These are phyloP conservation scores for Albifimbria verrucaria DNA, from an alignment of 2,329 filamentous ascomycete genomes.

Conservation along the genomic window DNA sequence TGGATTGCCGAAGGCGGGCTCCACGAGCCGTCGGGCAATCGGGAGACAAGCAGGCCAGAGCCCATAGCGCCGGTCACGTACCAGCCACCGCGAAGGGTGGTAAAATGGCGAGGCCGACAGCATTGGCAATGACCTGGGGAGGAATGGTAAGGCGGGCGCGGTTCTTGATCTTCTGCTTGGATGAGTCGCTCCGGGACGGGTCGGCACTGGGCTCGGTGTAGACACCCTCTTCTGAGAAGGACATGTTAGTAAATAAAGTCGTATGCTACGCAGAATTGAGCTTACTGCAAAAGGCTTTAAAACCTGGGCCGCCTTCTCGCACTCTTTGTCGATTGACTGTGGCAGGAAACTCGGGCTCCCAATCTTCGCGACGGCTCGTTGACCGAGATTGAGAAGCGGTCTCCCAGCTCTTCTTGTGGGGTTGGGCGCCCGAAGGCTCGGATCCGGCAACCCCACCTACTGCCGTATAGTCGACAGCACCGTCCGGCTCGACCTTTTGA, in stretches of 20 bases:
- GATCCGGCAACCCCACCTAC: no score
- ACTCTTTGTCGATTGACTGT: conserved; percentile 81
- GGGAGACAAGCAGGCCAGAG: conserved; percentile 61
- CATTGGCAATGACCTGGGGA: conserved; percentile 58
- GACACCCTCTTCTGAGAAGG: conserved; percentile 45
- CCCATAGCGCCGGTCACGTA: conserved; percentile 65
- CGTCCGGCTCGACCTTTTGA: no score
- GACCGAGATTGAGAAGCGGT: conserved; percentile 27
- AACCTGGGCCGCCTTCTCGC: conserved; percentile 85
- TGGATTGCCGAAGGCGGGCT: conserved; percentile 80
- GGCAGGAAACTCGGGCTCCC: conserved; percentile 86
- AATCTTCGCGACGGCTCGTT: conserved; percentile 63
- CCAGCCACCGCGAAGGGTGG: conserved; percentile 64
- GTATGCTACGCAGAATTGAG: background rate
- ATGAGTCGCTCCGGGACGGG: conserved; percentile 25
- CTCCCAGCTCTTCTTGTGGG: conserved; percentile 21
- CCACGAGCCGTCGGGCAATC: conserved; percentile 65
- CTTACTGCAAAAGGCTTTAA: conserved; percentile 82
- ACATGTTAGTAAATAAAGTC: conserved; percentile 5
- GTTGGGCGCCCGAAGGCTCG: no score
- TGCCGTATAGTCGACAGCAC: no score
- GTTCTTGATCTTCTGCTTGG: conserved; percentile 38
- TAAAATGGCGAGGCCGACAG: conserved; percentile 69
- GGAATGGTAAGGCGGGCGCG: conserved; percentile 53
- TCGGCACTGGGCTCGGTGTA: conserved; percentile 34